These are phyloP conservation scores for Soucietia sequanensis DNA, from an alignment of 805 yeast genomes.

Conservation along the genomic window DNA sequence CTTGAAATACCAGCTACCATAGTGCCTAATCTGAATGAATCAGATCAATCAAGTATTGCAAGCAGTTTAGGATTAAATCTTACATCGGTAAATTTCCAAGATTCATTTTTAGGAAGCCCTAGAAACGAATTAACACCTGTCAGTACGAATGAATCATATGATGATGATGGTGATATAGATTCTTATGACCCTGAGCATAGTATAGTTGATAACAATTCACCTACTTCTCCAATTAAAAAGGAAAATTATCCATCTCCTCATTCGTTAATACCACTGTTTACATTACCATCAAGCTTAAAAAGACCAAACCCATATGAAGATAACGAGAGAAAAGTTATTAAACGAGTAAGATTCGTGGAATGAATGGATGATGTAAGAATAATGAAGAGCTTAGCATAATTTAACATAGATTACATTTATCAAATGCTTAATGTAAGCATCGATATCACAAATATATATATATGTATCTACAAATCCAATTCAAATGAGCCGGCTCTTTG, in stretches of 20 bases:
- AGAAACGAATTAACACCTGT: constrained; percentile 11
- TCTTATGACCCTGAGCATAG: constrained; percentile 21
- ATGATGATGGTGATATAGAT: constrained; percentile 17
- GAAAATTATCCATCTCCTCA: no score
- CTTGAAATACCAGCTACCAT: neutral
- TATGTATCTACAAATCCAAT: no score
- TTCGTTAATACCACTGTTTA: constrained; percentile 1
- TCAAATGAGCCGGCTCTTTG: no score
- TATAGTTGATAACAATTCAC: constrained; percentile 5
- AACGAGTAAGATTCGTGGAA: constrained; percentile 33
- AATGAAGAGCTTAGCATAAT: no score
- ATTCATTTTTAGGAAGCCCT: constrained; percentile 13
- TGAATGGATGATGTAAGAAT: neutral
- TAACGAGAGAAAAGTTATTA: constrained; percentile 15
- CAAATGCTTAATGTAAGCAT: no score
- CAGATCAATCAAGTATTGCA: constrained; percentile 10
- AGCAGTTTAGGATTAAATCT: constrained; percentile 23
- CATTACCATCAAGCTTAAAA: constrained; percentile 22
- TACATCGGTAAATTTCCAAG: constrained; percentile 16
- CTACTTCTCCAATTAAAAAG: neutral
- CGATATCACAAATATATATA: no score
- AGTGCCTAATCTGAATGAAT: constrained; percentile 1
- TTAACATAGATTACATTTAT: no score
- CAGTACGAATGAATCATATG: constrained; percentile 3
- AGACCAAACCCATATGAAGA: constrained; percentile 15